A percentile compares a stretch with the other conserved stretches of the same genome.
Conservation (phyloP, 495 filamentous ascomycete genomes). For the Lasiosphaeria hispida region DNA sequence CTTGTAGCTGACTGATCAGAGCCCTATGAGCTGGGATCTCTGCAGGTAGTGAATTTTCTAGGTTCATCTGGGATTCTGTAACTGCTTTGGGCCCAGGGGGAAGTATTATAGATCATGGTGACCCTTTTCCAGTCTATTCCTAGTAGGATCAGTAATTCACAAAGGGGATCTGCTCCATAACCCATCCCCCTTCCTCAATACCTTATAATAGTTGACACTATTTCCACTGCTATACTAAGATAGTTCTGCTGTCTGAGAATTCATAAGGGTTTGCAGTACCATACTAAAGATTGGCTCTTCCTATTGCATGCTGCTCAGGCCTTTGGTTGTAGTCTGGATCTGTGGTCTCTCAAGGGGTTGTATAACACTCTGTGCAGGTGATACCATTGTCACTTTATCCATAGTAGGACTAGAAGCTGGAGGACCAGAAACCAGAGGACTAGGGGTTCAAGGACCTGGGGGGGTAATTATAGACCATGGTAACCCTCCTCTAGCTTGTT, state of each 20-base stretch:
- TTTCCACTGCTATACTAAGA: constrained; percentile 3
- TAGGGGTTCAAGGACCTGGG: not conserved
- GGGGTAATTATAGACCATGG: constrained; percentile 1
- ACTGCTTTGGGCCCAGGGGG: no score
- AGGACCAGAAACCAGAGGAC: not conserved
- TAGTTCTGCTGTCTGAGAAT: constrained; percentile 2
- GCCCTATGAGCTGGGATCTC: no score
- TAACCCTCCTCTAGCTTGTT: constrained; percentile 1
- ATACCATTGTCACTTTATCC: not conserved
- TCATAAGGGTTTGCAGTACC: constrained; percentile 2
- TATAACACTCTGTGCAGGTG: not conserved
- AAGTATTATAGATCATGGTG: no score
- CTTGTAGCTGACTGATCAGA: no score
- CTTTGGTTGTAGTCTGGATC: constrained; percentile 1
- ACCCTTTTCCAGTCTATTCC: no score
- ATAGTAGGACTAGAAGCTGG: constrained; percentile 1
- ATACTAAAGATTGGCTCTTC: constrained; percentile 2
- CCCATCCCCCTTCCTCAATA: constrained; percentile 1
- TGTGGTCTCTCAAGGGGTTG: constrained; percentile 4
- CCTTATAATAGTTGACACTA: not conserved
- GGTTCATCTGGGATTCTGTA: no score
- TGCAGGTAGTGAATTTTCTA: no score
- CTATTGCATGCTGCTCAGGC: not conserved
- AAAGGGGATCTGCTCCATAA: constrained; percentile 1
- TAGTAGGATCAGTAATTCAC: no score